Evolutionary conservation across 306 rosid species (phyloP), one percentile per base, ranked within the genome.

Genomic region (Luffa aegyptiaca): DNA sequence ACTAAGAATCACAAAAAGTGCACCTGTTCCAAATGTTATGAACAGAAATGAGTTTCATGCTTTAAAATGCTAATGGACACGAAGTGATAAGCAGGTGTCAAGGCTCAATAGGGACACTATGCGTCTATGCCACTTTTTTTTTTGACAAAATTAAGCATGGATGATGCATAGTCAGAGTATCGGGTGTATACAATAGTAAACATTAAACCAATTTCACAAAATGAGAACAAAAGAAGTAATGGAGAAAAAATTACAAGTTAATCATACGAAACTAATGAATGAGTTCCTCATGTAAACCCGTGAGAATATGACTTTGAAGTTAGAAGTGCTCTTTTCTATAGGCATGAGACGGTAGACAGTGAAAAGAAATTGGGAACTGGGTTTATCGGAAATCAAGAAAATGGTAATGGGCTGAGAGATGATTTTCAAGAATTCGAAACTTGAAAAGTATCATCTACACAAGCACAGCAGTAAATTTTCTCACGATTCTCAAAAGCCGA

Each of bases 1-100:
- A 80, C 85, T 89, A 51, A 96, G 46, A 77, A 96, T 85, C n/a
- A 96, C 97, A 51, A 91, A 84, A 36, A 96, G 90, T 31, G 90
- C 98, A 84, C 98, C 99, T 96, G 91, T 84, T 86, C 82, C 88
- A 72, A 72, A 66, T 36, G 48, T 78, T 57, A 79, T 81, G 65
- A 79, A 59, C 51, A 83, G 81, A 44, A 46, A 5, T 20, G 63
- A 63, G 65, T n/a, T 45, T 35, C n/a, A 59, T 53, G 53, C 26
- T 13, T 20, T 21, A 68, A 42, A 39, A 75, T 79, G 46, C 48
- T 48, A 7, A 57, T 58, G 5, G 48, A 56, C 8, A 53, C 31
- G 26, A 14, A 59, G 33, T 4, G 52, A 46, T 55, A 58, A 72
- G 72, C 52, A 44, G 75, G 36, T 45, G 52, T 20, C 9, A n/a